Base-by-base conservation (phyloP, 257 asterid genomes). In the Dorcoceras hygrometricum region DNA sequence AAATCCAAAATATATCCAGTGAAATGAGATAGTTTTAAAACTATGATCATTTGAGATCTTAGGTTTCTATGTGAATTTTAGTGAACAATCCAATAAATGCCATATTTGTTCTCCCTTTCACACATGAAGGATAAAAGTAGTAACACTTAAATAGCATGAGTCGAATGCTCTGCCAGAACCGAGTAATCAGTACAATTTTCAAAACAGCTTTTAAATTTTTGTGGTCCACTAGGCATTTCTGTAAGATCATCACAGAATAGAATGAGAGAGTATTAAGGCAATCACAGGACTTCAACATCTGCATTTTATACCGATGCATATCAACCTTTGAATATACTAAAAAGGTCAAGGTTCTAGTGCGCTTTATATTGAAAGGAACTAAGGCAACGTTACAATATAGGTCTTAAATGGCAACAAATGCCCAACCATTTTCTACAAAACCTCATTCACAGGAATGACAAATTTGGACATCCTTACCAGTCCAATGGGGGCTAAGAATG, bases 401-500 rank as follows among this genome's bases (percentile, higher is more conserved):
- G 18, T 36, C 48, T 11, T 10, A 36, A 36, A 10, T 2, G 48
- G 18, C 4, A 11, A 36, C 16, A 36, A 34, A 8, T 34, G 43
- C 43, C 43, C 48, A 2, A 10, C 48, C 48, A 36, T 36, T 36
- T 36, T 9, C 48, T 36, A 26, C 39, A 71, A 25, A 63, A 63
- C 59, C 58, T 63, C 25, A 63, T 24, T 57, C 28, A 56, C 36
- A 62, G 18, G 56, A 51, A 7, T 27, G 69, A 10, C 39, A 10
- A 10, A 4, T 36, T 43, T 22, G 63, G 34, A 23, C 28, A 61
- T 61, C 12, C 8, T 32, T 8, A 19, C 20, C 4, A 20, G 10
- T 6, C 6, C 36, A 8, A 12, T 29, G 32, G 39, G 50, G 22
- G 28, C 62, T 60, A 23, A 26, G 36, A 23, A 19, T 20, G n/a